Evolutionary conservation across 192 early-diverging fungal genomes (phyloP), one percentile per base, ranked within the genome.

Genomic region (Podila verticillata): DNA sequence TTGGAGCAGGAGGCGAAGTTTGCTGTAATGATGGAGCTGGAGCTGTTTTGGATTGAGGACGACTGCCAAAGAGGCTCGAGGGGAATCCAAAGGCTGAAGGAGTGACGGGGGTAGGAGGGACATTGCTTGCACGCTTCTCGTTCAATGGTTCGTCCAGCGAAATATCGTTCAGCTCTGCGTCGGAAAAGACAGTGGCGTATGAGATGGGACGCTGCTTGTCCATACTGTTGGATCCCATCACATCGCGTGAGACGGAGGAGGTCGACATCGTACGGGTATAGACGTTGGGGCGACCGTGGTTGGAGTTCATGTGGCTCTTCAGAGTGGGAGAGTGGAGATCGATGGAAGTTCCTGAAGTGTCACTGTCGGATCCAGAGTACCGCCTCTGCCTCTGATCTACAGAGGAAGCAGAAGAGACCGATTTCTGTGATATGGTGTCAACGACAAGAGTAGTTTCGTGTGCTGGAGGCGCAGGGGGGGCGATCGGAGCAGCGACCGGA

Each of bases 121-220:
- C 62, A 39, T 68, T 63, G 60, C 70, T 78, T 30, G 57, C 67
- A 28, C 68, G 70, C 24, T 82, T 72, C 13, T 61, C 77, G 32
- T 28, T 64, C 35, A 48, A 1, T 7, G 69, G 56, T 20, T 85
- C 84, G 63, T 85, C 84, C 64, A 85, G 57, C 54, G 81, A 82
- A 48, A 85, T 73, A 58, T 85, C 84, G 47, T 82, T 85, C 54
- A 85, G 35, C 57, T 85, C 80, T 29, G 84, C 80, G 68, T 82
- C 81, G 8, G 77, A 80, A 68, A 80, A 80, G 6, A 80, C 77
- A 2, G 77, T 80, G 7, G 77, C 69, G 29, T 80, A 80, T 7
- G 77, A 80, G 48, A 72, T 72, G 54, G 77, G 77, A 9, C 77
- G 70, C 19, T 54, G 61, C 32, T 63, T 80, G 31, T 80, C 77